Base-by-base conservation (phyloP, 2,329 filamentous ascomycete species). In the Pezicula neosporulosa region DNA sequence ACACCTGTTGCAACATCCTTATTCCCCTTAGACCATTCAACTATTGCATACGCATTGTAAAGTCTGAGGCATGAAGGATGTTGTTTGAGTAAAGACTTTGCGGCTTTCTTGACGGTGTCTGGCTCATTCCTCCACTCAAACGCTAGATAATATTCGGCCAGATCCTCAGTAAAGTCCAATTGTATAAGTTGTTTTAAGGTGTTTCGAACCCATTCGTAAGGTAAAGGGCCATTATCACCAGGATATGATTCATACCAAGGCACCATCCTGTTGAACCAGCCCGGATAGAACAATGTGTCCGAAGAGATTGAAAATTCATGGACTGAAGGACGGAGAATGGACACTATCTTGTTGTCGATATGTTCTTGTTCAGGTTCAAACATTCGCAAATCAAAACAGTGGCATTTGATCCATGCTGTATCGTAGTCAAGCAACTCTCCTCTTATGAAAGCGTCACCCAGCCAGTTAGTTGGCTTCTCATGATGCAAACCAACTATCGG, bases 11-110 rank as follows among this genome's bases (percentile, higher is more conserved):
- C 85, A 44, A 82, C 72, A 1, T 80, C 74, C 1, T 64, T 58
- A 21, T 86, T 85, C 0, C 77, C 81, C 28, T 77, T 77, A 1
- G 74, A 72, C 57, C 71, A 76, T 67, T 96, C 89, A 3, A 90
- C 81, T 13, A 90, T 70, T 0, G 87, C 89, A 63, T 93, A 96
- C 0, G 85, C 82, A 58, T 90, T 87, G 68, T 95, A 97, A 0
- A 97, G 72, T 13, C 76, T 72, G 3, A 89, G 66, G 59, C 83
- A 86, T 1, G 81, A 75, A 0, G 84, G 75, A 50, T 82, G 80
- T 44, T 76, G 77, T 63, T 88, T 93, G n/a, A 97, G 69, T 0
- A 96, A 72, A 6, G 70, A 69, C 61, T 90, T 96, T 0, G 90
- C 89, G 6, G 78, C 74, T 63, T 90, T 95, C 58, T 81, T 86